A percentile compares a stretch with the other conserved stretches of the same genome.
These are phyloP conservation scores for Besnoitia besnoiti DNA, from an alignment of 169 alveolate species.

Conservation along the genomic window DNA sequence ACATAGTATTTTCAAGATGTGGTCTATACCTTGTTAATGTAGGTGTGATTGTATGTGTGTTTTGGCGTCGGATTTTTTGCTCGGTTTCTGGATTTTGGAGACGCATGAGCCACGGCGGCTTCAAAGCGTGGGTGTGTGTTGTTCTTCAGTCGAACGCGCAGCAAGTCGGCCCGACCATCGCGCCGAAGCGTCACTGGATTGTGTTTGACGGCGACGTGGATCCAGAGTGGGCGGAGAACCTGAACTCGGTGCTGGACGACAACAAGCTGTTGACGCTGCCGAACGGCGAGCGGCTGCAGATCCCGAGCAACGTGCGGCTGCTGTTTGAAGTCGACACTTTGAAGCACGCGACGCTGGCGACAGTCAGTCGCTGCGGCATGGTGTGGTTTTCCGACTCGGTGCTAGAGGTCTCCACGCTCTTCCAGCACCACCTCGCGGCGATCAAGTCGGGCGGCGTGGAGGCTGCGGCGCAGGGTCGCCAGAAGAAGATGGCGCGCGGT, in stretches of 20 bases:
- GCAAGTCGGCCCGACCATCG: background rate
- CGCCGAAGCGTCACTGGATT: constrained; percentile 84
- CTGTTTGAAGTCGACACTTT: constrained; percentile 94
- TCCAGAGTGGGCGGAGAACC: constrained; percentile 99
- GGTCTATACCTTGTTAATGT: too few species aligned
- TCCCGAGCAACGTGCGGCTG: constrained; percentile 79
- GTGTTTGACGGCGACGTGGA: constrained; percentile 99
- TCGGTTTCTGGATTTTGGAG: too few species aligned
- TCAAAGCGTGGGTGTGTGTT: background rate
- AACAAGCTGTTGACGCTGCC: constrained; percentile 96
- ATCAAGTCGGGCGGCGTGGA: constrained; percentile 28
- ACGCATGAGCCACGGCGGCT: background rate
- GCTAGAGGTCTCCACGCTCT: constrained; percentile 78
- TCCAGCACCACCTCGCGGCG: constrained; percentile 40
- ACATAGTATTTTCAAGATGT: too few species aligned
- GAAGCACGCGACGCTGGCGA: constrained; percentile 97
- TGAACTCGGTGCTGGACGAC: constrained; percentile 98
- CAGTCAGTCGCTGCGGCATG: constrained; percentile 99
- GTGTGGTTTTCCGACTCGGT: constrained; percentile 95
- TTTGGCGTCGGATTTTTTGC: too few species aligned
- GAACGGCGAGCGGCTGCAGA: constrained; percentile 85
- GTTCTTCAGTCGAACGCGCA: background rate
- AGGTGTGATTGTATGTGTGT: too few species aligned
- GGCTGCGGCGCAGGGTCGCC: background rate
- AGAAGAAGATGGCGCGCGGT: background rate